These are phyloP conservation scores for Ballota nigra DNA, from an alignment of 257 asterid species.

Conservation along the genomic window DNA sequence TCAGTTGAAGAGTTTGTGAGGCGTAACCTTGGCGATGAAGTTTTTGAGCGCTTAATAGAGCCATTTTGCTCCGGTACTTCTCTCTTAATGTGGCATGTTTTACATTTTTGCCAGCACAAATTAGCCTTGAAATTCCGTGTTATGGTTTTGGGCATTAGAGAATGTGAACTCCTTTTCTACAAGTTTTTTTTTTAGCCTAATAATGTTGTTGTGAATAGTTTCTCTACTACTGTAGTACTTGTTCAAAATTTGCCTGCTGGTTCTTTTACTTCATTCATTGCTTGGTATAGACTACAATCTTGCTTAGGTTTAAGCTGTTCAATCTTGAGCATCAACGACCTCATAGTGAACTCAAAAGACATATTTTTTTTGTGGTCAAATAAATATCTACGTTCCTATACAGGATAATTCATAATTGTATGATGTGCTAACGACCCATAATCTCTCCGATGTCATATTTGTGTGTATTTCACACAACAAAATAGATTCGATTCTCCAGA, in stretches of 20 bases:
- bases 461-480: neutral
- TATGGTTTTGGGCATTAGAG: neutral
- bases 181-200: slow-evolving; percentile 3
- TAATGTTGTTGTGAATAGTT: neutral
- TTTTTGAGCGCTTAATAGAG: slow-evolving; percentile 94
- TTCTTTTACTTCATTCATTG: neutral
- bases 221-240: neutral
- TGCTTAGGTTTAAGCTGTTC: neutral
- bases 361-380: neutral
- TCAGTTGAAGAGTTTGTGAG: slow-evolving; percentile 95
- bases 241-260: neutral
- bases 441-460: neutral
- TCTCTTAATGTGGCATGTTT: slow-evolving; percentile 6
- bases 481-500: neutral
- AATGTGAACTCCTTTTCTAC: neutral
- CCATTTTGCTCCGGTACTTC: slow-evolving; percentile 93
- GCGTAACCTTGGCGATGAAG: slow-evolving; percentile 91
- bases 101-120: neutral
- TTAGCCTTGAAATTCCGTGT: neutral
- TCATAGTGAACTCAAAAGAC: neutral
- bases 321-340: neutral
- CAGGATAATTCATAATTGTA: neutral
- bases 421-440: neutral
- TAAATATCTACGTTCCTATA: neutral
- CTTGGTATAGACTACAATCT: neutral